These are phyloP conservation scores for Farysia itapuensis DNA, from an alignment of 1,284 basidiomycete genomes.

Conservation along the genomic window DNA sequence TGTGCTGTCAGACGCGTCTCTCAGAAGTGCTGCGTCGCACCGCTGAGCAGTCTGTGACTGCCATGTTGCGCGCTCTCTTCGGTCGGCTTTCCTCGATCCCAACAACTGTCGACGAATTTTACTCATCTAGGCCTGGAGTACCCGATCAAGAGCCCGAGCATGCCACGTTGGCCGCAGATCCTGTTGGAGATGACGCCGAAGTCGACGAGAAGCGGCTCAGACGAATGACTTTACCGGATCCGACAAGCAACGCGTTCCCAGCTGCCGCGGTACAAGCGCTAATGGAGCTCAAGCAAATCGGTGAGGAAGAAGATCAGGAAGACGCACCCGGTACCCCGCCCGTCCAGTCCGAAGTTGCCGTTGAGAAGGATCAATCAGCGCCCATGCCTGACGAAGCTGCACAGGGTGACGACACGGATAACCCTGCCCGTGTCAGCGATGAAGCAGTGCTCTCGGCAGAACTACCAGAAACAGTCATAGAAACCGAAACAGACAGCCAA, in stretches of 20 bases:
- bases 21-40: constrained; percentile 85
- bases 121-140: constrained; percentile 30
- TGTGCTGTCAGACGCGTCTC: constrained; percentile 92
- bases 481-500: background rate
- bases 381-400: background rate
- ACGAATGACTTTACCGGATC: constrained; percentile 60
- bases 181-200: constrained; percentile 37
- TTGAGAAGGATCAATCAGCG: too few species aligned
- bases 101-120: constrained; percentile 48
- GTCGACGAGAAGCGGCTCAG: constrained; percentile 39
- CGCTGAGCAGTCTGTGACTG: constrained; percentile 92
- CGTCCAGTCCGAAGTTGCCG: constrained; percentile 1
- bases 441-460: background rate
- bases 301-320: constrained; percentile 38
- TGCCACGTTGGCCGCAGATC: constrained; percentile 49
- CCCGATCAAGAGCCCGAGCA: constrained; percentile 44
- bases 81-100: constrained; percentile 69
- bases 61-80: constrained; percentile 80
- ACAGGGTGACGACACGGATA: background rate
- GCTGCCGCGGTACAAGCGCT: constrained; percentile 44
- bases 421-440: background rate
- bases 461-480: background rate
- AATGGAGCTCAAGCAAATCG: constrained; percentile 37
- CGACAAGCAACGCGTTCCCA: constrained; percentile 54
- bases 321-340: constrained; percentile 2